phyloP scores from a whole-genome alignment of 2,329 filamentous ascomycete species.

The Talaromyces sp. region DNA sequence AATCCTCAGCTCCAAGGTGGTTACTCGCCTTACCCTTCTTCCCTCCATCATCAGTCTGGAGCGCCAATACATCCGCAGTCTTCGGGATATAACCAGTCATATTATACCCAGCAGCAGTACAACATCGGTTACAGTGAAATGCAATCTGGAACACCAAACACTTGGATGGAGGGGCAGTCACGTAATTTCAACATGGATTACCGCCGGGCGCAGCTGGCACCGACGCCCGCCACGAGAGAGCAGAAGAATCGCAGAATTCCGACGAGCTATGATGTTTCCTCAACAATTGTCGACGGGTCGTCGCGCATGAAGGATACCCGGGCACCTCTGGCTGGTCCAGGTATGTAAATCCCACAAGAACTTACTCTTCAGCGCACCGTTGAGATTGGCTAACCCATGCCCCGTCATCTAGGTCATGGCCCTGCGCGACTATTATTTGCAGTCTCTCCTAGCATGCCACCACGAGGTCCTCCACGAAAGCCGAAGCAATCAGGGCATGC shows the following conservation, averaged over 20 bases:
- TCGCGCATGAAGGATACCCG: constrained; percentile 26
- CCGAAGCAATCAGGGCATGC: constrained; percentile 74
- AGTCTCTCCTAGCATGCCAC: constrained; percentile 42
- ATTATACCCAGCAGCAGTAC: constrained; percentile 29
- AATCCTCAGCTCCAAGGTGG: constrained; percentile 23
- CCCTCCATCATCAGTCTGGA: constrained; percentile 21
- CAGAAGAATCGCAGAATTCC: constrained; percentile 18
- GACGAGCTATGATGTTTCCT: constrained; percentile 32
- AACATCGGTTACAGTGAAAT: constrained; percentile 22
- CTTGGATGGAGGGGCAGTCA: constrained; percentile 13
- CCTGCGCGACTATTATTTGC: constrained; percentile 8
- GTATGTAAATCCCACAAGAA: neutral
- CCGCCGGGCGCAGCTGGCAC: constrained; percentile 20
- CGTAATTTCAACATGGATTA: constrained; percentile 2
- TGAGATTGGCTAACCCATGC: neutral
- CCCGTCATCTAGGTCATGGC: neutral
- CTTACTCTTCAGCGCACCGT: neutral
- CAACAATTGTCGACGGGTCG: constrained; percentile 39
- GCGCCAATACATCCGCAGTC: constrained; percentile 22
- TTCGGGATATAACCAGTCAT: constrained; percentile 24
- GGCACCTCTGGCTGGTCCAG: constrained; percentile 7
- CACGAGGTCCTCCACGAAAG: constrained; percentile 63
- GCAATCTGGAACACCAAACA: constrained; percentile 12
- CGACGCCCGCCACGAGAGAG: constrained; percentile 29
- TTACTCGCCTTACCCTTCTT: constrained; percentile 25